A percentile compares a stretch with the other conserved stretches of the same genome.
phyloP scores from a whole-genome alignment of 2,329 filamentous ascomycete species.

The Claviceps sorghi region DNA sequence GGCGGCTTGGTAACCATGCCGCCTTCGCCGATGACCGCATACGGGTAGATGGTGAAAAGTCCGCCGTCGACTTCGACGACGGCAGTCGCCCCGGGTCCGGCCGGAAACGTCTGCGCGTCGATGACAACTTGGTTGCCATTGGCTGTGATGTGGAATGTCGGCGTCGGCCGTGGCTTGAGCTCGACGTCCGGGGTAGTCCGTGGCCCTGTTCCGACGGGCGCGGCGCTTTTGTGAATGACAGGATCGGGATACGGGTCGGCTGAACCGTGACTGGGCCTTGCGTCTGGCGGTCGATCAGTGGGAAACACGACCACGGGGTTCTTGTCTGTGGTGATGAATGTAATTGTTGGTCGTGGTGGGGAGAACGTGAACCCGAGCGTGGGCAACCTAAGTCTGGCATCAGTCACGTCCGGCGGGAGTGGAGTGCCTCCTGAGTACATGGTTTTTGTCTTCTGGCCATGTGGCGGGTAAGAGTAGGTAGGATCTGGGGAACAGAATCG shows the following conservation, averaged over 20 bases:
- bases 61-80: constrained; percentile 27
- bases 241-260: constrained; percentile 1
- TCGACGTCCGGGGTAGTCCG: not conserved
- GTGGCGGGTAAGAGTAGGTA: not conserved
- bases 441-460: not conserved
- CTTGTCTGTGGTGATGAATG: constrained; percentile 38
- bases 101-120: constrained; percentile 29
- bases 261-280: constrained; percentile 16
- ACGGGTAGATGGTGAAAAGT: constrained; percentile 34
- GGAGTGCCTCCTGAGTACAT: not conserved
- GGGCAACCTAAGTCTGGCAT: not conserved
- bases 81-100: constrained; percentile 22
- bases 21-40: constrained; percentile 29
- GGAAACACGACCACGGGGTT: constrained; percentile 35
- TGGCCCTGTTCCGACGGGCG: no score
- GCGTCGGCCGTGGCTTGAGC: constrained; percentile 6
- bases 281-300: constrained; percentile 23
- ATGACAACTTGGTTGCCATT: constrained; percentile 32
- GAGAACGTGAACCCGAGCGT: not conserved
- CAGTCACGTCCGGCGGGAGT: not conserved
- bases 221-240: constrained; percentile 9
- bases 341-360: constrained; percentile 13
- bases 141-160: constrained; percentile 27
- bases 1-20: constrained; percentile 28
- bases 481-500: constrained; percentile 18